Conservation (phyloP, 148 eudicot species). For the Tetragonia tetragonoides region DNA sequence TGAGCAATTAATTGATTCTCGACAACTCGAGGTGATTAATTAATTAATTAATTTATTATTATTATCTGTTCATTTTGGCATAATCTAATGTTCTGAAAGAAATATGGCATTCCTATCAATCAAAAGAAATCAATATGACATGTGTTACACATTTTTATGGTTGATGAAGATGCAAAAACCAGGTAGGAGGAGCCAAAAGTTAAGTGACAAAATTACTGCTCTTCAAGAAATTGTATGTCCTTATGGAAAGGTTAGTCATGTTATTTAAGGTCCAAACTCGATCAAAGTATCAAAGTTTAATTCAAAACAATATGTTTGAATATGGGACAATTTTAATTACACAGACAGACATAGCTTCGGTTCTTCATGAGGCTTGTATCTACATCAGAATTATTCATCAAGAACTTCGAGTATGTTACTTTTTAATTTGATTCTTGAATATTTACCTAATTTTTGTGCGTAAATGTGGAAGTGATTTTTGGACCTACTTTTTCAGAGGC, state of each 20-base stretch:
- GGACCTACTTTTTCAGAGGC: constrained; percentile 25
- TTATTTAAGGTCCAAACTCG: no score
- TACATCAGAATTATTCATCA: constrained; percentile 52
- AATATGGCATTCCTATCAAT: neutral
- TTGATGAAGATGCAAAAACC: constrained; percentile 33
- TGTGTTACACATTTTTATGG: neutral
- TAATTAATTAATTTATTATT: neutral
- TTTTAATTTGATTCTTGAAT: neutral
- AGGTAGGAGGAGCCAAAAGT: constrained; percentile 48
- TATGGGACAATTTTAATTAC: neutral
- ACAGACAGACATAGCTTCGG: constrained; percentile 72
- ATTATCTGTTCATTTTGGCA: neutral
- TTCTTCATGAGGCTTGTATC: constrained; percentile 61
- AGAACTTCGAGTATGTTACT: constrained; percentile 46
- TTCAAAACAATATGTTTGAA: neutral
- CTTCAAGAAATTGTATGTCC: constrained; percentile 67
- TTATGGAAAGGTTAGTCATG: constrained; percentile 53
- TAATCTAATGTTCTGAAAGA: neutral
- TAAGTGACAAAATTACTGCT: constrained; percentile 54
- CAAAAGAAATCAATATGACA: neutral
- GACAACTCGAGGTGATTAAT: constrained; percentile 22
- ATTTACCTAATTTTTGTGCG: neutral
- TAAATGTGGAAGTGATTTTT: neutral
- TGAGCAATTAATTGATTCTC: constrained; percentile 23
- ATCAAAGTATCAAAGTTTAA: neutral